These are phyloP conservation scores for Furculomyces boomerangus DNA, from an alignment of 371 early-diverging fungal genomes.

Conservation along the genomic window DNA sequence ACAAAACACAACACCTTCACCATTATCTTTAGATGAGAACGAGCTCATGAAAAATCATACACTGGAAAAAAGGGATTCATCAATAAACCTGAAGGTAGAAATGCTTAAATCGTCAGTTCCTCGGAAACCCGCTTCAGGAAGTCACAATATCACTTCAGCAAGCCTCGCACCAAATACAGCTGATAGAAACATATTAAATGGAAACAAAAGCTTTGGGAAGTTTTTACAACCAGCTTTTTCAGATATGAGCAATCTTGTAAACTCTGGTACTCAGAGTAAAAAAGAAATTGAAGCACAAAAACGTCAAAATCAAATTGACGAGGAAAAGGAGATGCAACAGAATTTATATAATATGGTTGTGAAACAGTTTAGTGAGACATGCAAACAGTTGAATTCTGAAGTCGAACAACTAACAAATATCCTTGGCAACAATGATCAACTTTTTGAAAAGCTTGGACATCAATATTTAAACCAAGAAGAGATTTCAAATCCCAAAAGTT, in stretches of 20 bases:
- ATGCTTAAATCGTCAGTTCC: not conserved
- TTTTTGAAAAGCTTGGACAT: not conserved
- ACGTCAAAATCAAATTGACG: not conserved
- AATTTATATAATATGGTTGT: not conserved
- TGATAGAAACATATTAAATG: not conserved
- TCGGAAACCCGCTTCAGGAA: slow-evolving; percentile 1
- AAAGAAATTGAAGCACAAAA: not conserved
- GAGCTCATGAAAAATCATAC: not conserved
- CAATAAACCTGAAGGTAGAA: not conserved
- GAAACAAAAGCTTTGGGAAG: no score
- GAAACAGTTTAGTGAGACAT: not conserved
- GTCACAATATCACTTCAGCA: not conserved
- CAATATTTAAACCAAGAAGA: not conserved
- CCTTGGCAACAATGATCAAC: not conserved
- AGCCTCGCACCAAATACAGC: not conserved
- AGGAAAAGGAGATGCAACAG: not conserved
- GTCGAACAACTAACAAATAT: not conserved
- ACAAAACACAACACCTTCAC: not conserved
- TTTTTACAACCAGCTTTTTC: no score
- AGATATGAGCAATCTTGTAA: no score
- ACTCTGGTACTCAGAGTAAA: not conserved
- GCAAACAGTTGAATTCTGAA: not conserved
- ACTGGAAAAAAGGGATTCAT: not conserved
- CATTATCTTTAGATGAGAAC: not conserved
- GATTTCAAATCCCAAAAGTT: not conserved